These are phyloP conservation scores for Cystofilobasidium capitatum DNA, from an alignment of 768 basidiomycete genomes.

Conservation along the genomic window DNA sequence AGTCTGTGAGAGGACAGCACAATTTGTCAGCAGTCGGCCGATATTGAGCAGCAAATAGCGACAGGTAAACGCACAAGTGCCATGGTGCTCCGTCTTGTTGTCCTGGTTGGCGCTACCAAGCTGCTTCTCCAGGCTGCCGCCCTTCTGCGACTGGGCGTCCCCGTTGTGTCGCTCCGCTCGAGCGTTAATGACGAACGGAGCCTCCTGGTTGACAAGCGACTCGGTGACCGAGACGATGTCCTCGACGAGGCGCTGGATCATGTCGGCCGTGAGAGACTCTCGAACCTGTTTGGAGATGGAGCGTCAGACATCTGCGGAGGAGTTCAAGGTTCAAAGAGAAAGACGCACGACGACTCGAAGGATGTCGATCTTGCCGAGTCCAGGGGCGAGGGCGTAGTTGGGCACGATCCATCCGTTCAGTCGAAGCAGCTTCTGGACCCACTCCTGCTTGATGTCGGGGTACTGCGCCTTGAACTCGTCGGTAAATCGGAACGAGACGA, in stretches of 20 bases:
- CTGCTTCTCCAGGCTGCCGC: background rate
- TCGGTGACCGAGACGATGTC: background rate
- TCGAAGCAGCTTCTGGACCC: conserved; percentile 47
- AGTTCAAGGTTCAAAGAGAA: background rate
- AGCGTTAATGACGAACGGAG: background rate
- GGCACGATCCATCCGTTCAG: conserved; percentile 45
- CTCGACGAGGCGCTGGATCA: background rate
- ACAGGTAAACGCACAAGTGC: background rate
- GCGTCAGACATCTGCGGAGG: background rate
- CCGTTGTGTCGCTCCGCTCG: background rate
- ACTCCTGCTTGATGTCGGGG: conserved; percentile 51
- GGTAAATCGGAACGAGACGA: conserved; percentile 31
- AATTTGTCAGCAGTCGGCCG: background rate
- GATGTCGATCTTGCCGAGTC: background rate
- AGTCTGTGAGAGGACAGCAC: background rate
- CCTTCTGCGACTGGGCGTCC: background rate
- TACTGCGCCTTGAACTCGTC: conserved; percentile 45
- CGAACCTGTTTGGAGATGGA: background rate
- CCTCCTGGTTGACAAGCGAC: conserved; percentile 5
- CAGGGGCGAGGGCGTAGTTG: conserved; percentile 26
- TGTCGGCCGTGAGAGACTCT: background rate
- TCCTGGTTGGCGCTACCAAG: background rate
- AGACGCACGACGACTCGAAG: conserved; percentile 9
- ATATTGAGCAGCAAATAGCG: background rate
- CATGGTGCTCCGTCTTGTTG: background rate